These are phyloP conservation scores for Pyrenochaeta sp. DNA, from an alignment of 2,329 filamentous ascomycete genomes.

Conservation along the genomic window DNA sequence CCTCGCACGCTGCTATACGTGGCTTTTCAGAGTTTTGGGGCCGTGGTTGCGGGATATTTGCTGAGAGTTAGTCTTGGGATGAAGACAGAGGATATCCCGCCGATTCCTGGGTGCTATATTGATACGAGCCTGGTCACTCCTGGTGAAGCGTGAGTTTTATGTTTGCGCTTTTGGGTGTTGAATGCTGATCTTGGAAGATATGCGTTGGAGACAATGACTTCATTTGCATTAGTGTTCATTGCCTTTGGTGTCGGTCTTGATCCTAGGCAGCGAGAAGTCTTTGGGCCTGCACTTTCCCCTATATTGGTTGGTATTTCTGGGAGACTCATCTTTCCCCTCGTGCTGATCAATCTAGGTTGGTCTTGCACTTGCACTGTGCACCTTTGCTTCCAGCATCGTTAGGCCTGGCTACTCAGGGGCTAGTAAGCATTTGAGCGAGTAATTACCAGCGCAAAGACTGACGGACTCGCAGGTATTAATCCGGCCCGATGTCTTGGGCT, in stretches of 20 bases:
- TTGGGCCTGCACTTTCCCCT: slow-evolving; percentile 59
- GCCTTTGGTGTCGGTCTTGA: slow-evolving; percentile 63
- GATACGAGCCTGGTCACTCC: slow-evolving; percentile 46
- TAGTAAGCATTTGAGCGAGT: slow-evolving; percentile 25
- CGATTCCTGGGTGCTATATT: slow-evolving; percentile 32
- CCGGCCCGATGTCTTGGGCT: slow-evolving; percentile 46
- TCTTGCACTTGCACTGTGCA: slow-evolving; percentile 34
- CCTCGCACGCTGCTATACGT: slow-evolving; percentile 59
- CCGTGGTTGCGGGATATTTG: slow-evolving; percentile 54
- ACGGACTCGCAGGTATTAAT: slow-evolving; percentile 34
- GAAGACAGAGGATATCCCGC: slow-evolving; percentile 15
- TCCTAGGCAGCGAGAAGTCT: slow-evolving; percentile 58
- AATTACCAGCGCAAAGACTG: not conserved
- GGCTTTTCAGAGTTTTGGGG: slow-evolving; percentile 55
- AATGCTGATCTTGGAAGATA: slow-evolving; percentile 36
- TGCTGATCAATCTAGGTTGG: slow-evolving; percentile 22
- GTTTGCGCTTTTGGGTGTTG: not conserved
- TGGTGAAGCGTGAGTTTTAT: slow-evolving; percentile 43
- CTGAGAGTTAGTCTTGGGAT: slow-evolving; percentile 42
- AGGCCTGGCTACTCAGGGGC: slow-evolving; percentile 44
- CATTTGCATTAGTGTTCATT: slow-evolving; percentile 57
- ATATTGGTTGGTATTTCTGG: slow-evolving; percentile 53
- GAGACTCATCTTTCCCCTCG: not conserved
- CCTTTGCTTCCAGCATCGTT: slow-evolving; percentile 33
- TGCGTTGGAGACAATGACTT: slow-evolving; percentile 57